phyloP scores from a whole-genome alignment of 2,329 filamentous ascomycete species.

The Aureobasidium namibiae region DNA sequence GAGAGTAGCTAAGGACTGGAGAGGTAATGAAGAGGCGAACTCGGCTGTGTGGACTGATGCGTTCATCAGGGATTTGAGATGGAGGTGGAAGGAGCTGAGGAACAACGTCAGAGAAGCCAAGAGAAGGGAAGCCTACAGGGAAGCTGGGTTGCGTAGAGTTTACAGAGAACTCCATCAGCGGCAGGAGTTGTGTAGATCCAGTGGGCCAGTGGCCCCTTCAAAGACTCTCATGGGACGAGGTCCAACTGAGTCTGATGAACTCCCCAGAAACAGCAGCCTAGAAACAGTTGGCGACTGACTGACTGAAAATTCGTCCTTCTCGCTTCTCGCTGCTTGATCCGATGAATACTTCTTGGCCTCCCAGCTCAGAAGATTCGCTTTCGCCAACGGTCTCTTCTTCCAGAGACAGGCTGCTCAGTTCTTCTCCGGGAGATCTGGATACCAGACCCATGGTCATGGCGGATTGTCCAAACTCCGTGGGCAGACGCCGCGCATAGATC shows the following conservation, averaged over 20 bases:
- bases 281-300: background rate
- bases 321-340: background rate
- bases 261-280: background rate
- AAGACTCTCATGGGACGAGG: too few relatives aligned
- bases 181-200: too few relatives aligned
- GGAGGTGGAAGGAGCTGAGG: background rate
- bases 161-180: too few relatives aligned
- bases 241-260: too few relatives aligned
- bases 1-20: background rate
- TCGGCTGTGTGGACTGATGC: background rate
- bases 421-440: background rate
- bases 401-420: background rate
- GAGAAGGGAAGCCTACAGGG: background rate
- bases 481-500: too few relatives aligned
- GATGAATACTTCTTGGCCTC: background rate
- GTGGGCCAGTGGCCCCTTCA: too few relatives aligned
- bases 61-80: background rate
- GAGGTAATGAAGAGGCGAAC: background rate
- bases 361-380: background rate
- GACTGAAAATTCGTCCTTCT: background rate
- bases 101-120: background rate
- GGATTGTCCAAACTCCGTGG: too few relatives aligned
- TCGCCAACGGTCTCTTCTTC: background rate
- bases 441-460: too few relatives aligned
- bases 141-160: background rate